Evolutionary conservation across 1,284 basidiomycete species (phyloP), one percentile per base, ranked within the genome.

Genomic region (Vanrija sp.): DNA sequence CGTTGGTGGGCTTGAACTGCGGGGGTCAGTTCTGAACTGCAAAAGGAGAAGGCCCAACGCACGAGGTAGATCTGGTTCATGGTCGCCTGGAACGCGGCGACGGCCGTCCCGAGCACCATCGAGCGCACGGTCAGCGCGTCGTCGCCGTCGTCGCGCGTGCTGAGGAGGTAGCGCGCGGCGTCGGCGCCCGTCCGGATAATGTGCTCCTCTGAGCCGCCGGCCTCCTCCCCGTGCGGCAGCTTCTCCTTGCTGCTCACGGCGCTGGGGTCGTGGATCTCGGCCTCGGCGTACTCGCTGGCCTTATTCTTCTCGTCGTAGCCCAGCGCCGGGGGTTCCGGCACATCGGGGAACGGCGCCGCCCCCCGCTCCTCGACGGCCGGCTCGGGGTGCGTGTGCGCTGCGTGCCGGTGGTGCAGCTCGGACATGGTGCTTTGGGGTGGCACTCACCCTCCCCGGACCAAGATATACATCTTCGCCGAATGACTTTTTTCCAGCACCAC

Each of bases 141-240:
- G 53, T 85, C 85, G 2, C 78, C 81, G 62, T 85, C 84, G 67
- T 86, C 85, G 23, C 84, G 78, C 24, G 81, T 50, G 62, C 84
- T 82, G 49, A 86, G 77, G 16, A 83, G 78, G 60, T 78, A 82
- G 48, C 78, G 78, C 2, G 84, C 83, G 31, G 85, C 84, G 62
- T 86, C 85, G 35, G 61, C 68, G 22, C 83, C 83, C 24, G 73
- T 57, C 1, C 35, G 77, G 43, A 59, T 61, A 31, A 59, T 56
- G 35, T 47, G 41, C 9, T 47, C 45, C 16, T 44, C 36, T 19
- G 38, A n/a, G n/a, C 15, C 31, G 31, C 4, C 38, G 5, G n/a
- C 16, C n/a, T 39, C 38, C 5, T 39, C 16, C 10, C 18, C 16
- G 10, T 14, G 16, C 4, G 7, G 7, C 16, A 18, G 6, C 38